These are phyloP conservation scores for Yarrowia sp. DNA, from an alignment of 805 yeast genomes.

Conservation along the genomic window DNA sequence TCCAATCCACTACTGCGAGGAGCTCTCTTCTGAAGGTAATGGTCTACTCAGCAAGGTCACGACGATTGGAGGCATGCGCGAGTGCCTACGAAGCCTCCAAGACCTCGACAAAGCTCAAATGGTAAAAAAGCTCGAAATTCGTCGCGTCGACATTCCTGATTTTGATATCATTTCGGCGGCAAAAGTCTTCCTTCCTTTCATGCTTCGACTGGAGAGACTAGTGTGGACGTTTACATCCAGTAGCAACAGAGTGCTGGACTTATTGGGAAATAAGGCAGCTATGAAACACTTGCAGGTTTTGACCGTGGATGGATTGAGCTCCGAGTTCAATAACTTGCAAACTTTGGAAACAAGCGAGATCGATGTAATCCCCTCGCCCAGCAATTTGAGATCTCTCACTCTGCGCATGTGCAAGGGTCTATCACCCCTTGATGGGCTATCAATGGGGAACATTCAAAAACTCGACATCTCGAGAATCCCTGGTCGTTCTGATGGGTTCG, in stretches of 20 bases:
- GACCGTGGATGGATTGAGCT: neutral
- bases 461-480: neutral
- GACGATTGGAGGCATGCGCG: conserved; percentile 37
- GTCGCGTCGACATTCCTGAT: conserved; percentile 33
- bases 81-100: conserved; percentile 33
- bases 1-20: conserved; percentile 33
- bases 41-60: conserved; percentile 30
- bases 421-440: neutral
- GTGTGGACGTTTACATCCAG: conserved; percentile 33
- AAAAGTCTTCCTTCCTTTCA: conserved; percentile 29
- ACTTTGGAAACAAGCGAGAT: conserved; percentile 4
- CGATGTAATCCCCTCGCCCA: neutral
- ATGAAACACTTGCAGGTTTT: neutral
- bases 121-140: conserved; percentile 32
- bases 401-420: conserved; percentile 7
- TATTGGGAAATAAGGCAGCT: neutral
- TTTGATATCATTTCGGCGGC: conserved; percentile 30
- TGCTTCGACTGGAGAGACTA: conserved; percentile 31
- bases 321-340: neutral
- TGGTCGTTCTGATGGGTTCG: conserved; percentile 32
- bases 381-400: neutral
- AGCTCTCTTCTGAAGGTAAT: conserved; percentile 20
- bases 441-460: neutral
- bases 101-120: conserved; percentile 31
- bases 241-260: neutral